Evolutionary conservation across 768 basidiomycete species (phyloP).

Genomic region (Baorangia bicolor): DNA sequence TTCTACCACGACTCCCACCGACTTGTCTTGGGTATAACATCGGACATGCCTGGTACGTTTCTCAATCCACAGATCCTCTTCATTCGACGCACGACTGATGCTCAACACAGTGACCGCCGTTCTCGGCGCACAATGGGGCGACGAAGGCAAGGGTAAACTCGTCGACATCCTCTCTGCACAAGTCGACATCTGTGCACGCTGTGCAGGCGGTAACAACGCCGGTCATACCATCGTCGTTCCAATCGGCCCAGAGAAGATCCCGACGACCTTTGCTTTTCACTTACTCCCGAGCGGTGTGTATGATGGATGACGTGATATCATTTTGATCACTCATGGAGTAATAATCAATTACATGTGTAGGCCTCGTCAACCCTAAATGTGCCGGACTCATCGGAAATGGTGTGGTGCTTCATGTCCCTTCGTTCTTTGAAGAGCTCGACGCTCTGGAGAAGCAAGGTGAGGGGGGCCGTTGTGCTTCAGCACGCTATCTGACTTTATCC

Average conservation of each 20-base stretch:
- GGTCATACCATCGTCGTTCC: slow-evolving; percentile 96
- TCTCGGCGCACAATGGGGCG: slow-evolving; percentile 89
- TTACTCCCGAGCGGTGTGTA: slow-evolving; percentile 82
- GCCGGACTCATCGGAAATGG: slow-evolving; percentile 89
- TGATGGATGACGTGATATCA: not conserved
- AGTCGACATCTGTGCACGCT: slow-evolving; percentile 90
- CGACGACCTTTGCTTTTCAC: slow-evolving; percentile 93
- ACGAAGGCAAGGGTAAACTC: slow-evolving; percentile 93
- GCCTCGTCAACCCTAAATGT: slow-evolving; percentile 49
- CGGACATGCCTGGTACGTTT: slow-evolving; percentile 26
- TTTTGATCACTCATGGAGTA: not conserved
- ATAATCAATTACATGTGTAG: slow-evolving; percentile 1
- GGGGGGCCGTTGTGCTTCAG: not conserved
- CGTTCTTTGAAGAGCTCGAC: slow-evolving; percentile 92
- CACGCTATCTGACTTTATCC: slow-evolving; percentile 2
- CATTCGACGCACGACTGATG: slow-evolving; percentile 10
- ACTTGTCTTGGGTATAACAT: not conserved
- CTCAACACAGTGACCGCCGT: slow-evolving; percentile 59
- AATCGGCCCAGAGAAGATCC: slow-evolving; percentile 60
- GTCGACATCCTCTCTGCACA: slow-evolving; percentile 94
- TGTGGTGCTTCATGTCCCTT: slow-evolving; percentile 94
- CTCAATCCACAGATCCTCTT: not conserved
- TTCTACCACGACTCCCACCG: slow-evolving; percentile 15
- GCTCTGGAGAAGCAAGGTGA: slow-evolving; percentile 79
- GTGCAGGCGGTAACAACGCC: slow-evolving; percentile 98